Evolutionary conservation across 2,329 filamentous ascomycete genomes (phyloP).

Genomic region (Incumbomyces delicatus): DNA sequence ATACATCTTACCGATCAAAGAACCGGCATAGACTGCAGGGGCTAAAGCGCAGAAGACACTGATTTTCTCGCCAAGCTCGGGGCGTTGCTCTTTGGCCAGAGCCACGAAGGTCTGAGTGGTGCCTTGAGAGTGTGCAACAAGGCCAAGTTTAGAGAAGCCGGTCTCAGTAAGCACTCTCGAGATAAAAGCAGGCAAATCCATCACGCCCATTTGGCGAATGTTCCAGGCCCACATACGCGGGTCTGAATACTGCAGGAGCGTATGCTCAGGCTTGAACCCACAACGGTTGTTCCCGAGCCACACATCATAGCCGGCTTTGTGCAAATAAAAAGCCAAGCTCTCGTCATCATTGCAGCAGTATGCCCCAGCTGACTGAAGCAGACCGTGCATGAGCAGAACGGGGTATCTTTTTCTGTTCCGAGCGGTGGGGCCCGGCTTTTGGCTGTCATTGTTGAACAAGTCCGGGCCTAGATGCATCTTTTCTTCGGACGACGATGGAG

Average conservation of each 20-base stretch:
- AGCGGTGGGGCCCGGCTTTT: conserved; percentile 14
- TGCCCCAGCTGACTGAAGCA: conserved; percentile 77
- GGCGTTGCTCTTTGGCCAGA: conserved; percentile 78
- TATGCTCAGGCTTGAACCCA: conserved; percentile 70
- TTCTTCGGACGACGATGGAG: conserved; percentile 36
- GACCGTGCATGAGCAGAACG: conserved; percentile 75
- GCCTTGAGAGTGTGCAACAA: conserved; percentile 83
- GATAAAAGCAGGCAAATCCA: conserved; percentile 73
- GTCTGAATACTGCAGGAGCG: conserved; percentile 58
- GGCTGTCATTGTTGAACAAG: conserved; percentile 40
- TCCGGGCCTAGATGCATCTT: conserved; percentile 47
- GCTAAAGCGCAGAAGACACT: conserved; percentile 86
- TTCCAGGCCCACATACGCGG: conserved; percentile 97
- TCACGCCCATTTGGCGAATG: conserved; percentile 83
- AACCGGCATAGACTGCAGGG: conserved; percentile 81
- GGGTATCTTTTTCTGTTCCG: conserved; percentile 58
- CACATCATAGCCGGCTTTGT: conserved; percentile 85
- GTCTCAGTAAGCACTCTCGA: conserved; percentile 74
- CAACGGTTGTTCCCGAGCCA: conserved; percentile 94
- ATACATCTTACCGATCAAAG: conserved; percentile 74
- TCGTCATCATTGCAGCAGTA: conserved; percentile 87
- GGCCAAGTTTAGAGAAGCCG: conserved; percentile 68
- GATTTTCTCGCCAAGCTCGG: conserved; percentile 70
- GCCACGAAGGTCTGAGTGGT: conserved; percentile 83
- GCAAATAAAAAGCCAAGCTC: conserved; percentile 82